Base-by-base conservation (phyloP, 2,329 filamentous ascomycete genomes). In the Fusarium euwallaceae region DNA sequence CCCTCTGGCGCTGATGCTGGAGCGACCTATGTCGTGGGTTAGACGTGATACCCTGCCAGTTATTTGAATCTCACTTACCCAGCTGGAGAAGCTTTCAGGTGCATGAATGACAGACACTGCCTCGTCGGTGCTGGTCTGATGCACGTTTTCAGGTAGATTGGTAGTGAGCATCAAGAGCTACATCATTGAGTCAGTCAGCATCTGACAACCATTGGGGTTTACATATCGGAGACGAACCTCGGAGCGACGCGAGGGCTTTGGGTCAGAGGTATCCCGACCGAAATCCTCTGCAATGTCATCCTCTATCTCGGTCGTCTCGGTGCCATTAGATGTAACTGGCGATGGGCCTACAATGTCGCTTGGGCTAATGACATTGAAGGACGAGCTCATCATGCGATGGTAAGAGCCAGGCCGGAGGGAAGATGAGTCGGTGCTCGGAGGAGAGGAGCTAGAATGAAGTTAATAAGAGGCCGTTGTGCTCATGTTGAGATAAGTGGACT, bases 51-150 rank as follows among this genome's bases (percentile, higher is more conserved):
- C 11, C 58, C 12, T 29, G 24, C 36, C 64, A 29, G 16, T 29
- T 36, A 58, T 56, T 14, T 17, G 32, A 20, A 65, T 41, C 10
- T 51, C 48, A 81, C 89, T 80, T 82, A 97, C 94, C 89, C 97
- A 97, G 76, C 90, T 90, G 66, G 91, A 89, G 82, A 97, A 98
- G 71, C 93, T 94, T 74, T 94, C 88, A 0, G 95, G 95, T 17
- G 94, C 94, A 86, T 98, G 95, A 76, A 98, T 98, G 64, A 97
- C 95, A 1, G 95, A 98, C 63, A 94, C 89, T 27, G 95, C 92
- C 76, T 95, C 94, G 75, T 97, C 94, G 71, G 91, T 92, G 27
- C 89, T 88, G 63, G 85, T 84, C 61, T 88, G 87, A 80, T 91
- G 85, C 81, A 92, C 78, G 69, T 87, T 85, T 48, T 90, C 89